phyloP scores from a whole-genome alignment of 352 stramenopile genomes.

The Phytophthora citrophthora region DNA sequence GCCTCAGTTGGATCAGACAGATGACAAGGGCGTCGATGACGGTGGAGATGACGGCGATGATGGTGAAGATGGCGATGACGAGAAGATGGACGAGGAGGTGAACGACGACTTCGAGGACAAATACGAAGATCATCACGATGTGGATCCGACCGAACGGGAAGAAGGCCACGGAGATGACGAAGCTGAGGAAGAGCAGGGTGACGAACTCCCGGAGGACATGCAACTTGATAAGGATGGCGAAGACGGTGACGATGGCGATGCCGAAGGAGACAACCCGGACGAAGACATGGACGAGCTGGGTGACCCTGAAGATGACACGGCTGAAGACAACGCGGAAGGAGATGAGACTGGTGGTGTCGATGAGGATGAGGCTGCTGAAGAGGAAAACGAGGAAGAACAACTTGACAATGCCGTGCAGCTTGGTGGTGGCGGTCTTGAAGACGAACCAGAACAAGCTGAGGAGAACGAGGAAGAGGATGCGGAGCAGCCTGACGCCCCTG shows the following conservation, averaged over 20 bases:
- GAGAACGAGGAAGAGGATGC: constrained; percentile 69
- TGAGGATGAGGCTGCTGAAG: constrained; percentile 62
- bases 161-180: constrained; percentile 64
- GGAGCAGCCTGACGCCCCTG: constrained; percentile 57
- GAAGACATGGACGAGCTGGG: constrained; percentile 68
- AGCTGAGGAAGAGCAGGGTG: constrained; percentile 64
- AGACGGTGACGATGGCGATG: constrained; percentile 45
- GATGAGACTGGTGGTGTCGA: constrained; percentile 45
- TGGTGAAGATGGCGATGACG: constrained; percentile 47
- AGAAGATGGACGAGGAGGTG: constrained; percentile 85
- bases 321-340: constrained; percentile 39
- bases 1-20: constrained; percentile 51
- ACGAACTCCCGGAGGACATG: constrained; percentile 87
- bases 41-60: constrained; percentile 44
- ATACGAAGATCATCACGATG: constrained; percentile 77
- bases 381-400: constrained; percentile 74
- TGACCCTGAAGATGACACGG: constrained; percentile 51
- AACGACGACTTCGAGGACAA: constrained; percentile 93
- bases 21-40: constrained; percentile 47
- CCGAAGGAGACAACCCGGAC: constrained; percentile 48
- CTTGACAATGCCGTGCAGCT: constrained; percentile 75
- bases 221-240: constrained; percentile 76
- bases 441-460: constrained; percentile 72
- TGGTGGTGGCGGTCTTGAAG: constrained; percentile 73
- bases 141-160: constrained; percentile 65